Conservation (phyloP, 352 stramenopile genomes). For the Phytophthora colocasiae region DNA sequence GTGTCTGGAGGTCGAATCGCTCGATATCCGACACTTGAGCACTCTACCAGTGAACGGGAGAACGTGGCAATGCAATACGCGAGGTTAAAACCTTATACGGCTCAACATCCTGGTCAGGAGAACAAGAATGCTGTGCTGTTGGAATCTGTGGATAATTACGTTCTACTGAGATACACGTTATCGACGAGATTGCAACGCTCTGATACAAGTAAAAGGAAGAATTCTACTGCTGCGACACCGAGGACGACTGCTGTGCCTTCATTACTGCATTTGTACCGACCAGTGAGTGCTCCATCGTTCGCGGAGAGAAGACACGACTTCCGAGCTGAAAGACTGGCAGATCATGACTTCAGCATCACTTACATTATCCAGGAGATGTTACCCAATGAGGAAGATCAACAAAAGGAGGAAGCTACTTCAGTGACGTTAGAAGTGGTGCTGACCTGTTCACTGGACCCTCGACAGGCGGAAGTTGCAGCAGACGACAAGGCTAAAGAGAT, state of each 20-base stretch:
- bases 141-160: conserved; percentile 51
- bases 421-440: conserved; percentile 75
- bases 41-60: conserved; percentile 72
- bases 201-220: conserved; percentile 47
- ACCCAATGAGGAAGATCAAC: neutral
- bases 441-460: conserved; percentile 49
- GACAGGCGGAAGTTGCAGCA: neutral
- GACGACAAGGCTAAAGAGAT: conserved; percentile 37
- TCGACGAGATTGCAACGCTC: conserved; percentile 65
- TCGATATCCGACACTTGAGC: conserved; percentile 58
- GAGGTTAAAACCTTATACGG: conserved; percentile 46
- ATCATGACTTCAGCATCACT: conserved; percentile 65
- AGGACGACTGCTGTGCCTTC: conserved; percentile 47
- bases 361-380: conserved; percentile 73
- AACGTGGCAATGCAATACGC: conserved; percentile 65
- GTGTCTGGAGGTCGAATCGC: conserved; percentile 46
- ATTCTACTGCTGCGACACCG: conserved; percentile 5
- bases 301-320: conserved; percentile 49
- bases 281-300: conserved; percentile 47
- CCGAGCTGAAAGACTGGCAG: conserved; percentile 40
- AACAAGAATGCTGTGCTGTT: conserved; percentile 6
- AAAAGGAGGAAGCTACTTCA: conserved; percentile 17
- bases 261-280: conserved; percentile 69
- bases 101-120: conserved; percentile 16
- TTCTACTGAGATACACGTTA: conserved; percentile 72